phyloP scores from a whole-genome alignment of 129 eudicot genomes.

The Solidago caesia region DNA sequence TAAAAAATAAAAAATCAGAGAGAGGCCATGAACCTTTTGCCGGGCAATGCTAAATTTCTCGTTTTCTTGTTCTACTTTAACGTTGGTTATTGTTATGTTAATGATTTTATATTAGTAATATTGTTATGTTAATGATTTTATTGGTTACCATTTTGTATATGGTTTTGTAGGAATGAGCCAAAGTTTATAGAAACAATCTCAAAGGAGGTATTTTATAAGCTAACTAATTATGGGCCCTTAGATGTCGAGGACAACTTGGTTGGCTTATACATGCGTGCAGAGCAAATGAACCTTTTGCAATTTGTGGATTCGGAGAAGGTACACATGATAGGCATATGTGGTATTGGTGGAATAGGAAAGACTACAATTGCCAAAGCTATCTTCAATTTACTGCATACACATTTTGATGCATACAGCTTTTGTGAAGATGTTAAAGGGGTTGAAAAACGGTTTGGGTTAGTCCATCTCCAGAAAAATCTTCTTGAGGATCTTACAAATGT shows the following conservation, averaged over 20 bases:
- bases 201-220: constrained; percentile 29
- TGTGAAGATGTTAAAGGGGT: constrained; percentile 32
- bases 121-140: neutral
- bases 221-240: constrained; percentile 26
- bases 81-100: neutral
- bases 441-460: constrained; percentile 29
- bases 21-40: too few relatives aligned
- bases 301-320: constrained; percentile 21
- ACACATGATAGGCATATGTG: constrained; percentile 40
- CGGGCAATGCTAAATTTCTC: neutral
- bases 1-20: too few relatives aligned
- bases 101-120: neutral
- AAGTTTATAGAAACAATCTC: constrained; percentile 35
- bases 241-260: constrained; percentile 33
- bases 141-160: constrained; percentile 8
- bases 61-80: neutral
- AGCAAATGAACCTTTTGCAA: constrained; percentile 29
- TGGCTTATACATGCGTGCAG: constrained; percentile 30
- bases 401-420: constrained; percentile 35
- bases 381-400: constrained; percentile 19
- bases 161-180: constrained; percentile 31
- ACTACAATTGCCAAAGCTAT: constrained; percentile 41
- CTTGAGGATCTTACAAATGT: constrained; percentile 28
- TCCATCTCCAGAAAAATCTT: constrained; percentile 28
- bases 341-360: constrained; percentile 43